Conservation (phyloP, 2,329 filamentous ascomycete genomes). For the Nemania sp. region DNA sequence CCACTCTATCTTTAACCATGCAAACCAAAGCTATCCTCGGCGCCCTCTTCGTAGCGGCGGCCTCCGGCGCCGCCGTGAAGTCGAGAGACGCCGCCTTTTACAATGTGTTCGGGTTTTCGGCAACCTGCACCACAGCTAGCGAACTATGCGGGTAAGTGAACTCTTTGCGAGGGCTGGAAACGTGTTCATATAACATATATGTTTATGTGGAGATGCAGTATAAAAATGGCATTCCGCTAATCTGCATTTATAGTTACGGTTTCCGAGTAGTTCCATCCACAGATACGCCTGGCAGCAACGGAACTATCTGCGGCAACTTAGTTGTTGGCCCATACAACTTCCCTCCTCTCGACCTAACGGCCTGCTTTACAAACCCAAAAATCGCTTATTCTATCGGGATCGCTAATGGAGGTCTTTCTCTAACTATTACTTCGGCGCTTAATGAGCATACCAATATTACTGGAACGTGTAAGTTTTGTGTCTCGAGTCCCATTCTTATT, state of each 20-base stretch:
- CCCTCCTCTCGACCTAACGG: constrained; percentile 22
- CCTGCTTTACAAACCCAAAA: constrained; percentile 24
- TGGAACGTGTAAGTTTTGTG: constrained; percentile 33
- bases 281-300: constrained; percentile 28
- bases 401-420: constrained; percentile 29
- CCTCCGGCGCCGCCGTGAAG: constrained; percentile 30
- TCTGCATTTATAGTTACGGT: constrained; percentile 21
- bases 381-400: constrained; percentile 26
- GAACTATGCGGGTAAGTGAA: constrained; percentile 30
- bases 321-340: constrained; percentile 30
- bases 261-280: constrained; percentile 30
- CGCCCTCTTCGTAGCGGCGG: constrained; percentile 27
- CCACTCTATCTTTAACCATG: constrained; percentile 19
- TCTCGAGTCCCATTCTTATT: too few relatives aligned
- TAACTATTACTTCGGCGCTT: constrained; percentile 33
- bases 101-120: constrained; percentile 25
- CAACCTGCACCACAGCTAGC: constrained; percentile 25
- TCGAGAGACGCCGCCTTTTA: constrained; percentile 19
- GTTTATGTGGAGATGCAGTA: too few relatives aligned
- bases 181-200: neutral
- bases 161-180: neutral
- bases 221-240: constrained; percentile 10
- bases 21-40: constrained; percentile 24
- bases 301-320: constrained; percentile 33
- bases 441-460: constrained; percentile 31